These are phyloP conservation scores for Didymella segeticola DNA, from an alignment of 2,329 filamentous ascomycete genomes.

Conservation along the genomic window DNA sequence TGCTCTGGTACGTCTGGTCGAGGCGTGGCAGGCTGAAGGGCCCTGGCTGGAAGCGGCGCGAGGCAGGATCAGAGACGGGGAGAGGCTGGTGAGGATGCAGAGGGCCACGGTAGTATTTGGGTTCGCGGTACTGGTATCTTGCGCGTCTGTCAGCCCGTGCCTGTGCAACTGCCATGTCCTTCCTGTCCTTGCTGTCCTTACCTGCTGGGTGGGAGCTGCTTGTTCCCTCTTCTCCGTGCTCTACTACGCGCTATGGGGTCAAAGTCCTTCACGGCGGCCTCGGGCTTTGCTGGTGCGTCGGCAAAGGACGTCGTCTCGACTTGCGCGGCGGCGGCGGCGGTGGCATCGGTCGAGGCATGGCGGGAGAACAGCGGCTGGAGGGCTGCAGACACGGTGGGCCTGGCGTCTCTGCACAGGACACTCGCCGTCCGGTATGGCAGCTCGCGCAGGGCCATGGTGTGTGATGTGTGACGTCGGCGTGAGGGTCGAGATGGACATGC, in stretches of 20 bases:
- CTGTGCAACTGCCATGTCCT: not conserved
- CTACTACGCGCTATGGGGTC: conserved; percentile 58
- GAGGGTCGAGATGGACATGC: conserved; percentile 19
- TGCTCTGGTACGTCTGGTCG: conserved; percentile 87
- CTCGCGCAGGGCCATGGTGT: conserved; percentile 48
- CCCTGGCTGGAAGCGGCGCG: conserved; percentile 86
- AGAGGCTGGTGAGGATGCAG: conserved; percentile 92
- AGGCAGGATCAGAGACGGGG: conserved; percentile 82
- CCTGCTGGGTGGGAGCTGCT: conserved; percentile 61
- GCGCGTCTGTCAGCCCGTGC: not conserved
- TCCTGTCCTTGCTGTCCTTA: no score
- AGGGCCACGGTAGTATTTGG: conserved; percentile 92
- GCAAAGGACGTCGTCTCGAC: conserved; percentile 59
- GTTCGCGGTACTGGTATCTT: conserved; percentile 94
- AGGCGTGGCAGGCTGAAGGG: conserved; percentile 89
- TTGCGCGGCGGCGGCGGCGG: conserved; percentile 52
- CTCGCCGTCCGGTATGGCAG: conserved; percentile 41
- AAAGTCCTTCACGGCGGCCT: conserved; percentile 54
- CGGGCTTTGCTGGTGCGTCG: conserved; percentile 46
- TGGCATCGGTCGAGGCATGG: conserved; percentile 56
- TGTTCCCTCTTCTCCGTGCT: conserved; percentile 51
- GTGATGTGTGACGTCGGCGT: conserved; percentile 21
- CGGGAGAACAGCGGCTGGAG: conserved; percentile 45
- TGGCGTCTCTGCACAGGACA: conserved; percentile 32
- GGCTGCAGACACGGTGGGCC: conserved; percentile 32